Base-by-base conservation (phyloP, 1,284 basidiomycete genomes). In the Rhodotorula sp. region DNA sequence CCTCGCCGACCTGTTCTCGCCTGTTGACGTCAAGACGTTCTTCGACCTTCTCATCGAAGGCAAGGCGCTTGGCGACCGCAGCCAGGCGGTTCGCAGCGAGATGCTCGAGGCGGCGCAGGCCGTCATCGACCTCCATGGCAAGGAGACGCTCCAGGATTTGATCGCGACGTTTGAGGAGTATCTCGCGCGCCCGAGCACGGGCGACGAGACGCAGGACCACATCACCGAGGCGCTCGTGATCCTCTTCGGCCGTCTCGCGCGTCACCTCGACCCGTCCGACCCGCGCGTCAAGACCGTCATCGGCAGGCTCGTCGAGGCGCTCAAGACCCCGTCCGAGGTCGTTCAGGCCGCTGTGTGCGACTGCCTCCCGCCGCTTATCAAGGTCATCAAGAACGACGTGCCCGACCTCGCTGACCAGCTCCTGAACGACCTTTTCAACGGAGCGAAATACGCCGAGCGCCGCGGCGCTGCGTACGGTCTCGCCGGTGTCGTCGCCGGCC, bases 291-390 rank as follows among this genome's bases (percentile, higher is more conserved):
- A 91, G 0, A 82, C 84, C n/a, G 92, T 98, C 72, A 90, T 98
- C 17, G 89, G 94, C 73, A 86, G 94, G n/a, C 85, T 99, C 32
- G 87, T 97, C 12, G 91, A 92, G 36, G 93, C 96, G 1, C 85
- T 99, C 74, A 91, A 91, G 82, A 99, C 95, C 0, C 97, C 97
- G 0, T 90, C 94, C 1, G 97, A 99, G 81, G 89, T 96, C 77
- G 97, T 99, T 0, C 96, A 99, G 81, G 90, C 93, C 64, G 96
- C 97, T 0, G 94, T 99, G 0, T 92, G 95, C 0, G 97, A 98
- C 73, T 84, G 83, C 84, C 85, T 99, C 17, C 90, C 93, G 0
- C 93, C 94, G 1, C 86, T 99, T 12, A 91, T 96, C 54, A 86
- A 86, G 53, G 83, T 89, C 55, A 90, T 92, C 85, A 84, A 85